These are phyloP conservation scores for Cutaneotrichosporon cutaneum DNA, from an alignment of 1,284 basidiomycete species.

Conservation along the genomic window DNA sequence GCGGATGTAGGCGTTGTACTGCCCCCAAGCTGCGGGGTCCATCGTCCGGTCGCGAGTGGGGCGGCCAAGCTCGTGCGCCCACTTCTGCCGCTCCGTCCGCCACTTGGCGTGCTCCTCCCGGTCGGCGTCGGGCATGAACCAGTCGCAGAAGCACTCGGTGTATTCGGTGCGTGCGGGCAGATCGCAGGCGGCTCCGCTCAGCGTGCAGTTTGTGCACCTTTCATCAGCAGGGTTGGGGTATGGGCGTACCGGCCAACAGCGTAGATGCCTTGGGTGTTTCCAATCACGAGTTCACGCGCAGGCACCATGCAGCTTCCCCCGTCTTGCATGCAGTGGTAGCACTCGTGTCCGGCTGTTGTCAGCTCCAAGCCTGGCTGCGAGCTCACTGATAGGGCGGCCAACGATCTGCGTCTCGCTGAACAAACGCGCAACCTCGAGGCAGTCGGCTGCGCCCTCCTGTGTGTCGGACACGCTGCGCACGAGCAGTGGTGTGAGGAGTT, in stretches of 20 bases:
- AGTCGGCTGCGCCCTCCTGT: not conserved
- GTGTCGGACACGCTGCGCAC: not conserved
- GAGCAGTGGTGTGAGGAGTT: not conserved
- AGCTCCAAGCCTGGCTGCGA: not conserved
- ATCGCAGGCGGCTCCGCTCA: conserved; percentile 10
- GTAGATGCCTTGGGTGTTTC: not conserved
- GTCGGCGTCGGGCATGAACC: conserved; percentile 12
- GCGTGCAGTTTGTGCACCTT: conserved; percentile 15
- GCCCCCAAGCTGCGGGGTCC: not conserved
- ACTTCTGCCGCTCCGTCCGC: not conserved
- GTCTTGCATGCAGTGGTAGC: not conserved
- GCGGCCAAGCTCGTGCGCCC: not conserved
- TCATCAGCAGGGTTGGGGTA: not conserved
- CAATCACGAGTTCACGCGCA: not conserved
- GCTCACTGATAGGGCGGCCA: not conserved
- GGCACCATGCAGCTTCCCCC: not conserved
- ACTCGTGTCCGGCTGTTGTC: not conserved
- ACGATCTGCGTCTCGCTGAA: not conserved
- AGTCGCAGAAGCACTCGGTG: conserved; percentile 13
- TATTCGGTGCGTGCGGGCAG: conserved; percentile 3
- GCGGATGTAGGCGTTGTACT: not conserved
- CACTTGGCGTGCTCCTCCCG: not conserved
- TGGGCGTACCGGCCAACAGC: not conserved
- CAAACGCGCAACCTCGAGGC: not conserved
- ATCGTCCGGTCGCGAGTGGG: not conserved